Conservation (phyloP, 306 rosid species). For the Amphicarpaea edgeworthii region DNA sequence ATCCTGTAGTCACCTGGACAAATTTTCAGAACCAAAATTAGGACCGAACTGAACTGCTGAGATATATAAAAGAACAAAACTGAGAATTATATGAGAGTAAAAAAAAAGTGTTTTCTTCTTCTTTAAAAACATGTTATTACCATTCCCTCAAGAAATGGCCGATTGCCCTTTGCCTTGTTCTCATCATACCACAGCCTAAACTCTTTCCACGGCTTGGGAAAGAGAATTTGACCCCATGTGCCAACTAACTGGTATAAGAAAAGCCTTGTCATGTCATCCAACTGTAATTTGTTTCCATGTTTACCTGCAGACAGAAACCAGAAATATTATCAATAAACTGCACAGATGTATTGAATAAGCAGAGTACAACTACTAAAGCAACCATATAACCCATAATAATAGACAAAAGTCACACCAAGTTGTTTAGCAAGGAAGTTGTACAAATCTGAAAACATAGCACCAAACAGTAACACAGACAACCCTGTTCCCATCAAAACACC, state of each 20-base stretch:
- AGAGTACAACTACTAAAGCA: constrained; percentile 21
- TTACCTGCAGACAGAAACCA: constrained; percentile 66
- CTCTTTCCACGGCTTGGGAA: constrained; percentile 98
- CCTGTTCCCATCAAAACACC: no score
- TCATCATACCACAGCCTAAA: constrained; percentile 94
- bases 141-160: constrained; percentile 92
- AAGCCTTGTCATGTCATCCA: constrained; percentile 67
- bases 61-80: background rate
- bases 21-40: constrained; percentile 40
- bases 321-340: constrained; percentile 29
- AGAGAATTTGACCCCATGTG: constrained; percentile 99
- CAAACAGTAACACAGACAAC: no score
- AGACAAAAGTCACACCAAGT: background rate
- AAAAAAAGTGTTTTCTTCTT: background rate
- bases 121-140: constrained; percentile 48
- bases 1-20: constrained; percentile 88
- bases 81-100: constrained; percentile 28
- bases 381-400: constrained; percentile 7
- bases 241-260: constrained; percentile 94
- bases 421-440: constrained; percentile 25
- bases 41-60: constrained; percentile 38
- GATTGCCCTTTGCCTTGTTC: constrained; percentile 77
- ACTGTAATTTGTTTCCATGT: constrained; percentile 79
- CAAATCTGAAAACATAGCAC: no score
- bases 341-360: background rate